Percentiles rank a stretch among this genome's conserved stretches.
Conservation (phyloP, 176 grass and related monocot genomes). For the Rhynchospora tenuis region DNA sequence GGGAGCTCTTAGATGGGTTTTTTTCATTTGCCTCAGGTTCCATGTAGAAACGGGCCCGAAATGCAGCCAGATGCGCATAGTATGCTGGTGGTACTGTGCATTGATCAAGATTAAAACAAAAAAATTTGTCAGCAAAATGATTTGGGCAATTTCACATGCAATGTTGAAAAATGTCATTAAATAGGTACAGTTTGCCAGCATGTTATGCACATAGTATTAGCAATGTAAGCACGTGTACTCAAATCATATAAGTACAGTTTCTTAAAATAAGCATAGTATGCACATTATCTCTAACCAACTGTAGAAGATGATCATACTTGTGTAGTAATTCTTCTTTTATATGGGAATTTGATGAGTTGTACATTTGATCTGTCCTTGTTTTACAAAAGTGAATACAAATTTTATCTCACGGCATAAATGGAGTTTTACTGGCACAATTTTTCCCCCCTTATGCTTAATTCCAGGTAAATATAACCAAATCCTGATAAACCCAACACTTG, state of each 20-base stretch:
- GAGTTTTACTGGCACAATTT: no score
- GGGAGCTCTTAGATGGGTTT: slow-evolving; percentile 41
- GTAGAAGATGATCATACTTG: no score
- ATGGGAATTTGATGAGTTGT: no score
- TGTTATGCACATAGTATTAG: no score
- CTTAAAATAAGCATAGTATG: no score
- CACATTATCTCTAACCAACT: no score
- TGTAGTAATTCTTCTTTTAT: no score
- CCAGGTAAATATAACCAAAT: neutral
- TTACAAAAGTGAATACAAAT: neutral
- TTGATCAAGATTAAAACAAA: neutral
- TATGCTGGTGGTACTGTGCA: slow-evolving; percentile 92
- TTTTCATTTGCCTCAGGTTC: slow-evolving; percentile 68
- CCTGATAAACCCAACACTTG: neutral
- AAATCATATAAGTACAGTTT: no score
- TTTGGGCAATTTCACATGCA: neutral
- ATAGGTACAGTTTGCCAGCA: neutral
- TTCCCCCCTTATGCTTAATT: neutral
- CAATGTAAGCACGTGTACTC: no score
- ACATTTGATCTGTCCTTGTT: neutral
- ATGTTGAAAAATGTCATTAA: neutral
- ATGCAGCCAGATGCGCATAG: slow-evolving; percentile 91
- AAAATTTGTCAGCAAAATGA: neutral
- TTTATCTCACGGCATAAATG: neutral
- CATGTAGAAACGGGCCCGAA: slow-evolving; percentile 93